Conservation (phyloP, 2,329 filamentous ascomycete species). For the Diaporthe citrichinensis region DNA sequence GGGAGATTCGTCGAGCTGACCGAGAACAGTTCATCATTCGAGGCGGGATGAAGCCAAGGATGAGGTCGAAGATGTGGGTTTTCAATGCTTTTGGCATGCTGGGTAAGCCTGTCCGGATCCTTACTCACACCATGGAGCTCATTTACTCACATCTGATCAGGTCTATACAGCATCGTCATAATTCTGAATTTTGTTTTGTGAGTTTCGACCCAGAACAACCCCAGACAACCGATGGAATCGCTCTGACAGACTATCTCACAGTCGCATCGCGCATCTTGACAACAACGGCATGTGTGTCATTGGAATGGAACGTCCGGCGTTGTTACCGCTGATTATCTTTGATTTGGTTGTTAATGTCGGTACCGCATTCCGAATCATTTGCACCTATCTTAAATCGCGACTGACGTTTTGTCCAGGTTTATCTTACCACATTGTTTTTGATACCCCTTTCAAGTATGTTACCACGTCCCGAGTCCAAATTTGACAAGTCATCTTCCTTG, state of each 20-base stretch:
- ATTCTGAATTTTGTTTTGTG: slow-evolving; percentile 74
- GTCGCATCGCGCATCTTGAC: slow-evolving; percentile 68
- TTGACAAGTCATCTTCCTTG: accelerated
- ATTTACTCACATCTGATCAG: slow-evolving; percentile 52
- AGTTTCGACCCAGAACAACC: slow-evolving; percentile 43
- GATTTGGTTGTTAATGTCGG: slow-evolving; percentile 71
- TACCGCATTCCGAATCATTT: neutral
- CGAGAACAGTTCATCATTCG: slow-evolving; percentile 68
- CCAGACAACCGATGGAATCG: neutral
- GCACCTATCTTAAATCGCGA: neutral
- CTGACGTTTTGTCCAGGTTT: slow-evolving; percentile 55
- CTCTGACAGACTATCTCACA: slow-evolving; percentile 45
- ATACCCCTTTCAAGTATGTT: slow-evolving; percentile 68
- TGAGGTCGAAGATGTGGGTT: slow-evolving; percentile 57
- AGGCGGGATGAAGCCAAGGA: slow-evolving; percentile 63
- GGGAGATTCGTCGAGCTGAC: slow-evolving; percentile 32
- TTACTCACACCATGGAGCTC: slow-evolving; percentile 18
- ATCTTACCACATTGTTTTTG: slow-evolving; percentile 74
- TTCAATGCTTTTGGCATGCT: slow-evolving; percentile 66
- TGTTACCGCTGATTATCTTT: slow-evolving; percentile 74
- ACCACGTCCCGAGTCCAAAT: no score
- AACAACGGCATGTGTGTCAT: slow-evolving; percentile 71
- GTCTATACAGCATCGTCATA: slow-evolving; percentile 61
- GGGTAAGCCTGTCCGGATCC: slow-evolving; percentile 48
- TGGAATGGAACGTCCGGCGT: slow-evolving; percentile 70